These are phyloP conservation scores for Coccinonectria pachysandricola DNA, from an alignment of 2,329 filamentous ascomycete species.

Conservation along the genomic window DNA sequence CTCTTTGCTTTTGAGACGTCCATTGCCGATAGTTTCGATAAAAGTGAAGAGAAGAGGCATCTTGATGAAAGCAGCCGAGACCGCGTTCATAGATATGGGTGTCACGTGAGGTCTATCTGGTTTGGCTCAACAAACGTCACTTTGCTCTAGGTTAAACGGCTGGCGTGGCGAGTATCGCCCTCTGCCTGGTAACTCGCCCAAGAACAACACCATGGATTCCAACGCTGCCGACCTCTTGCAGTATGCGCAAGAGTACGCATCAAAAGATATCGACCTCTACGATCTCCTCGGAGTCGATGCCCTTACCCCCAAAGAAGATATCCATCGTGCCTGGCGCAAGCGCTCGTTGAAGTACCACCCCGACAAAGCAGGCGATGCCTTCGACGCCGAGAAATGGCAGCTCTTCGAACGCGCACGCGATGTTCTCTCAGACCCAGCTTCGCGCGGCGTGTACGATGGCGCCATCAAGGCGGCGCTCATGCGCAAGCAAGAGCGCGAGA, in stretches of 20 bases:
- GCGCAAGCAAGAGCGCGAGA: conserved; percentile 59
- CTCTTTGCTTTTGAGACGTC: no score
- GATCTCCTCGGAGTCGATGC: conserved; percentile 59
- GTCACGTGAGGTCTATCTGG: no score
- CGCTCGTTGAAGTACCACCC: conserved; percentile 86
- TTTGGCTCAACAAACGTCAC: no score
- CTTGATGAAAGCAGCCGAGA: no score
- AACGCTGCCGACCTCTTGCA: conserved; percentile 39
- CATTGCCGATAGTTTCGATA: no score
- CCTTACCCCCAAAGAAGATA: conserved; percentile 57
- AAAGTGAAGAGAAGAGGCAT: no score
- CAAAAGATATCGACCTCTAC: conserved; percentile 64
- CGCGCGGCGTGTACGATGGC: conserved; percentile 69
- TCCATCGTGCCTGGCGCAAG: conserved; percentile 75
- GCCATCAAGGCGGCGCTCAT: conserved; percentile 61
- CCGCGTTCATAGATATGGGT: no score
- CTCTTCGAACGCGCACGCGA: conserved; percentile 78
- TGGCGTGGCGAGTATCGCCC: no score
- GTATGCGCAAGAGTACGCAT: conserved; percentile 48
- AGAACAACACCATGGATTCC: conserved; percentile 20
- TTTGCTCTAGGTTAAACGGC: no score
- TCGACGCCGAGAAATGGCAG: conserved; percentile 76
- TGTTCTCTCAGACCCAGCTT: conserved; percentile 60
- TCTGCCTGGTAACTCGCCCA: no score
- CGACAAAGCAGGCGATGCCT: conserved; percentile 70